phyloP scores from a whole-genome alignment of 1,139 yeast genomes.

The Yamadazyma atlantica region DNA sequence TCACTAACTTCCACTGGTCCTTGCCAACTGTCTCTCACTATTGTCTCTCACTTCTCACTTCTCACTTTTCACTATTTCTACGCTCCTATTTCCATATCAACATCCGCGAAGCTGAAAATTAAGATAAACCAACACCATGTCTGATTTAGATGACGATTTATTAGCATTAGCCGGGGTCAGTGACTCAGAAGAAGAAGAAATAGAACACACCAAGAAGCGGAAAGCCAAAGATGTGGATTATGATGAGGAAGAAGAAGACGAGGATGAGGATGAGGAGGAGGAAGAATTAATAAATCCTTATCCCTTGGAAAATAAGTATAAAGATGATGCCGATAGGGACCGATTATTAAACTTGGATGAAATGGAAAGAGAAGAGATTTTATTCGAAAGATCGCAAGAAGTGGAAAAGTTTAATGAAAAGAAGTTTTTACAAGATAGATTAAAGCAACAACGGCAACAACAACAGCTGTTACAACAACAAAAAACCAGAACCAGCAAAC shows the following conservation, averaged over 20 bases:
- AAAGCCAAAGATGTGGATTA: conserved; percentile 22
- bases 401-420: conserved; percentile 85
- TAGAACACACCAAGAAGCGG: conserved; percentile 18
- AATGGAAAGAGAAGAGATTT: conserved; percentile 83
- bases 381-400: conserved; percentile 90
- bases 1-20: no score
- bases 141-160: conserved; percentile 84
- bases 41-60: no score
- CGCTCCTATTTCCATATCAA: no score
- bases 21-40: no score
- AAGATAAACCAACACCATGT: no score
- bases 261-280: conserved; percentile 22
- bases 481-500: conserved; percentile 27
- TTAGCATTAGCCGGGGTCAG: conserved; percentile 85
- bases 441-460: conserved; percentile 54
- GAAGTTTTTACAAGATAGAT: conserved; percentile 77
- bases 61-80: no score
- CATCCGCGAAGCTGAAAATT: no score
- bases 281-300: conserved; percentile 65
- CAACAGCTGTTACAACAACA: conserved; percentile 19
- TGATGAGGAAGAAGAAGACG: conserved; percentile 40
- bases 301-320: conserved; percentile 90
- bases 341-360: conserved; percentile 76
- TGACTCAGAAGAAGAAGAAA: conserved; percentile 30
- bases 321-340: conserved; percentile 75